Evolutionary conservation across 2,329 filamentous ascomycete species (phyloP).

Genomic region (Alternaria consortialis): DNA sequence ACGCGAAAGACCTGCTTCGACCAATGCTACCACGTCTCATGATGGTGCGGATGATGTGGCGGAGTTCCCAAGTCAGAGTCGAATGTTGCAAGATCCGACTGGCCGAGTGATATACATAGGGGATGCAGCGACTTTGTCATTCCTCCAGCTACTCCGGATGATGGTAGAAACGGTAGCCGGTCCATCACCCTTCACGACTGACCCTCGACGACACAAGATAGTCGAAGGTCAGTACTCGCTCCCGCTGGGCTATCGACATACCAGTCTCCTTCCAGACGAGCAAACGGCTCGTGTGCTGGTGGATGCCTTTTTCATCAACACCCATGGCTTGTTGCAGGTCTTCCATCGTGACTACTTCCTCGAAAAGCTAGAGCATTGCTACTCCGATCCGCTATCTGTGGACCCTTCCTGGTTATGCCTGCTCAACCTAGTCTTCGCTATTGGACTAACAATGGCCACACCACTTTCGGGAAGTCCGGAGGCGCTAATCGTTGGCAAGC

Average conservation of each 20-base stretch:
- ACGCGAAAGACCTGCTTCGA: constrained; percentile 35
- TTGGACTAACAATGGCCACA: constrained; percentile 68
- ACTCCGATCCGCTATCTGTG: constrained; percentile 62
- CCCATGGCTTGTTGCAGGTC: constrained; percentile 68
- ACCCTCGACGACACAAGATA: constrained; percentile 66
- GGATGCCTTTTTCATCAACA: constrained; percentile 70
- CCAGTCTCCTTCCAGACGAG: constrained; percentile 65
- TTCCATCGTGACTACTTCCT: constrained; percentile 64
- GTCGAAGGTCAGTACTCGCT: constrained; percentile 64
- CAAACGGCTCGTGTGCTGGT: constrained; percentile 64
- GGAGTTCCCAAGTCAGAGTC: constrained; percentile 62
- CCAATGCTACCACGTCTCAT: constrained; percentile 44
- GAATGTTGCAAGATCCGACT: constrained; percentile 68
- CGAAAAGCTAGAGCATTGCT: constrained; percentile 62
- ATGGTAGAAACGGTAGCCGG: constrained; percentile 66
- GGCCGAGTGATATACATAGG: constrained; percentile 68
- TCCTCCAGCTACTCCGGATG: constrained; percentile 67
- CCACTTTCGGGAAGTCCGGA: constrained; percentile 61
- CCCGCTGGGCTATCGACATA: constrained; percentile 57
- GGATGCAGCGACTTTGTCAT: constrained; percentile 70
- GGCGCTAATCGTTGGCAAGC: constrained; percentile 60
- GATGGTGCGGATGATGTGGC: constrained; percentile 65
- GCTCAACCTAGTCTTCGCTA: constrained; percentile 69
- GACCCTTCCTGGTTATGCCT: constrained; percentile 65
- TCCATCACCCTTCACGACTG: constrained; percentile 65